Base-by-base conservation (phyloP, 441 rosid genomes). In the Euphorbia corollata region DNA sequence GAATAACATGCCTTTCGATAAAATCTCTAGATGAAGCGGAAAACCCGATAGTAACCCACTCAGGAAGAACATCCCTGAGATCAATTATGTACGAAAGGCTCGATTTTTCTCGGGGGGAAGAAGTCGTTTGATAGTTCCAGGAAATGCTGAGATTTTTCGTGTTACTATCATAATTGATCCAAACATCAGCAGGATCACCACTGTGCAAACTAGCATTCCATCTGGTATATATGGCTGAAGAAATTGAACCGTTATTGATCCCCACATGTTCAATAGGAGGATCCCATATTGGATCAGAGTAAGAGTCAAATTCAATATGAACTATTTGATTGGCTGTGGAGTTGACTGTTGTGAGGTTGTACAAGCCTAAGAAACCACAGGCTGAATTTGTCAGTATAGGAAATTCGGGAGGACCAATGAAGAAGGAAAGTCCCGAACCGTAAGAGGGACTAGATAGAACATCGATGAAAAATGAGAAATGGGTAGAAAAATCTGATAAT, bases 381-480 rank as follows among this genome's bases (percentile, higher is more conserved):
- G 65, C 82, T 5, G 86, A 81, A 71, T 82, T 82, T 3, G 78
- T 79, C 7, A 89, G 87, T 23, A 85, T 78, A 6, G 67, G 74
- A 54, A 63, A 77, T n/a, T 74, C 77, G 19, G 59, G 36, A 11
- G 81, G 81, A 55, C 83, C 84, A 20, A 87, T 79, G 55, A 87
- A 85, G 76, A 87, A 87, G 4, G 74, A 74, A 16, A 87, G 24
- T 0, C 88, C 88, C 27, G 71, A 67, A n/a, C 82, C 86, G 53
- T 71, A 69, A 0, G 0, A 0, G 0, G 81, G 10, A 2, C 15
- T 16, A 9, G 30, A 57, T 39, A 41, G 65, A 0, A 74, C 50
- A 34, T 79, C 79, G 30, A 87, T 76, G 32, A 43, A 56, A 55
- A 87, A 80, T 6, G 86, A 67, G 80, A 83, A 87, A 63, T 68